Base-by-base conservation (phyloP, 2,329 filamentous ascomycete species). In the Penicillium sumatraense region DNA sequence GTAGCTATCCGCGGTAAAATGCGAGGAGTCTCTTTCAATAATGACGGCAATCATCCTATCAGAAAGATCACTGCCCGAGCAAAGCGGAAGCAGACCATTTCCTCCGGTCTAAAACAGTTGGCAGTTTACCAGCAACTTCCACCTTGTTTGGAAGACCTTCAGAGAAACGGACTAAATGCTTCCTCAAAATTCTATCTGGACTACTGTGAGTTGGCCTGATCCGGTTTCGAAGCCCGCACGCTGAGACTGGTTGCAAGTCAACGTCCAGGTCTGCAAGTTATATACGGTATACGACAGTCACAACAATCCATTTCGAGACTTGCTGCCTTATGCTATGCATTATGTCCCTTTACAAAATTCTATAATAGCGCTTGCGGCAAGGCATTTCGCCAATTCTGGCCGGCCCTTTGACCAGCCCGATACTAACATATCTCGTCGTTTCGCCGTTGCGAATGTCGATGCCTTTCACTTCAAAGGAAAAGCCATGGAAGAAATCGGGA, bases 1-100 rank as follows among this genome's bases (percentile, higher is more conserved):
- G 63, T 70, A 21, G 65, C 66, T 3, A 66, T 71, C 24, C 70
- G 70, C 5, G 68, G 69, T 10, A 62, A 60, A 21, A 58, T 68
- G 61, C 61, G 61, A 46, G 67, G 67, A 3, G 23, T 50, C 13
- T 58, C 56, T 3, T 54, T 56, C 8, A 41, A 61, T 23, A 46
- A 26, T 24, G 58, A 9, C 42, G 7, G 13, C 3, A 23, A 20
- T 24, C 8, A 5, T 26, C n/a, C 38, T n/a, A 16, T 0, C 2
- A 24, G n/a, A 14, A 42, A 24, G 13, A 14, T 26, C 1, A 14
- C 38, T 10, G 11, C 8, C 7, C 20, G n/a, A 8, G 2, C 38
- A 16, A 42, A 42, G 14, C 13, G 8, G 1, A 42, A 26, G 16
- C 38, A n/a, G 21, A 24, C 21, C 3, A 2, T 6, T n/a, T 42